These are phyloP conservation scores for Calonectria leucothoes DNA, from an alignment of 2,329 filamentous ascomycete species.

Conservation along the genomic window DNA sequence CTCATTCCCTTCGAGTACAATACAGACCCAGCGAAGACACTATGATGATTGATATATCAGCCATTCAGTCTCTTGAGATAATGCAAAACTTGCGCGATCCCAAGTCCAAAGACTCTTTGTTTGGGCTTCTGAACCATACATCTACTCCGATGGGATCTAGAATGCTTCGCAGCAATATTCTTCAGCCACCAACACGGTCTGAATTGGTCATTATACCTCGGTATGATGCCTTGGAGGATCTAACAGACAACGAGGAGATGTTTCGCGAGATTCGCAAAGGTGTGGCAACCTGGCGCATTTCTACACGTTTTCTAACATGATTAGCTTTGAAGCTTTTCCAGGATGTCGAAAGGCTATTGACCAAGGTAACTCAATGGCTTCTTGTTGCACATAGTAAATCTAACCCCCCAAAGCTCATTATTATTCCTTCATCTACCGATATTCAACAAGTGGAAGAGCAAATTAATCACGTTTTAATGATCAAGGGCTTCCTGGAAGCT, in stretches of 20 bases:
- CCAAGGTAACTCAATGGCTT: conserved; percentile 64
- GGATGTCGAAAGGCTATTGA: conserved; percentile 84
- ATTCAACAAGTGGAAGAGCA: conserved; percentile 81
- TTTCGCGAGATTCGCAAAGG: conserved; percentile 81
- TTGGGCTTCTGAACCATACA: conserved; percentile 87
- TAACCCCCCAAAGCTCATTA: conserved; percentile 70
- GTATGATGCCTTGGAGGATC: conserved; percentile 85
- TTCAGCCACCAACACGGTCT: conserved; percentile 85
- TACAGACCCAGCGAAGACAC: conserved; percentile 91
- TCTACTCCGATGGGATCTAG: conserved; percentile 89
- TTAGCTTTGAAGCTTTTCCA: conserved; percentile 77
- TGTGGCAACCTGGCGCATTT: conserved; percentile 43
- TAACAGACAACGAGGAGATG: conserved; percentile 85
- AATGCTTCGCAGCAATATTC: conserved; percentile 83
- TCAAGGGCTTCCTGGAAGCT: conserved; percentile 83
- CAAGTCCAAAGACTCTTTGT: conserved; percentile 85
- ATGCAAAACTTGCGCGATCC: conserved; percentile 85
- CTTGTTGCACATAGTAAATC: not conserved
- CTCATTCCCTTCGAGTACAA: conserved; percentile 85
- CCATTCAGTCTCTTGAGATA: conserved; percentile 87
- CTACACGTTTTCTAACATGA: not conserved
- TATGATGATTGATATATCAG: conserved; percentile 95
- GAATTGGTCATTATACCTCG: conserved; percentile 74
- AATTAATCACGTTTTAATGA: conserved; percentile 86
- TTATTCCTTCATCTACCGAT: conserved; percentile 75